Evolutionary conservation across 352 stramenopile genomes (phyloP).

Genomic region (Phytopythium mirpurense): DNA sequence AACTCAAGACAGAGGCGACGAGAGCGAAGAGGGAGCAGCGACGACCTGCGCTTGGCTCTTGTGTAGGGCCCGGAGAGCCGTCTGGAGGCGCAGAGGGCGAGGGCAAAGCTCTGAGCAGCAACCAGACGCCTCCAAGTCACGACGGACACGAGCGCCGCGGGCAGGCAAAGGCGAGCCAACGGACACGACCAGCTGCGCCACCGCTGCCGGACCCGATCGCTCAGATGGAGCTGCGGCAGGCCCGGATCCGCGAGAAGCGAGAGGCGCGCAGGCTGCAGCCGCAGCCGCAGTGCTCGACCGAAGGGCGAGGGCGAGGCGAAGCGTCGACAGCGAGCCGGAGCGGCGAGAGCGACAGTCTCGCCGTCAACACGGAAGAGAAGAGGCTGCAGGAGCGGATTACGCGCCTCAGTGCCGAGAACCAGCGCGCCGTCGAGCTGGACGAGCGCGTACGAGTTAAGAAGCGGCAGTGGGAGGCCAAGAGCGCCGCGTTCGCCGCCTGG

Average conservation of each 20-base stretch:
- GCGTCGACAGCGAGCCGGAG: not conserved
- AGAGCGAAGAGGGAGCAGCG: not conserved
- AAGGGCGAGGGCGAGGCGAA: not conserved
- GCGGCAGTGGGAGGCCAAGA: not conserved
- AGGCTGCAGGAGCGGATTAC: slow-evolving; percentile 18
- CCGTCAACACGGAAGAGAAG: slow-evolving; percentile 9
- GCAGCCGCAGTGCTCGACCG: too few species aligned
- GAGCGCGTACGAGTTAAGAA: slow-evolving; percentile 22
- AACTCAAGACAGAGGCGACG: not conserved
- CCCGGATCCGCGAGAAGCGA: slow-evolving; percentile 19
- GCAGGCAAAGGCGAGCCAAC: not conserved
- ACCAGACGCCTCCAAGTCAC: not conserved
- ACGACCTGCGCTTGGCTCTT: too few species aligned
- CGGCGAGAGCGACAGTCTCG: not conserved
- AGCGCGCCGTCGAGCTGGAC: slow-evolving; percentile 17
- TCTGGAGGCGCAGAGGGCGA: not conserved
- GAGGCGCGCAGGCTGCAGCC: slow-evolving; percentile 13
- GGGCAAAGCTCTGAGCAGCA: not conserved
- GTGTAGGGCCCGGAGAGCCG: not conserved
- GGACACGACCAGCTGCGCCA: not conserved
- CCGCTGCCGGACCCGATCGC: slow-evolving; percentile 2
- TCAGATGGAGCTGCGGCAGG: slow-evolving; percentile 34
- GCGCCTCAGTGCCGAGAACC: slow-evolving; percentile 30
- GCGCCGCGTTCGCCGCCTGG: slow-evolving; percentile 4
- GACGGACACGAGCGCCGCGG: not conserved